These are phyloP conservation scores for Ambrosia trifida DNA, from an alignment of 129 eudicot genomes.

Conservation along the genomic window DNA sequence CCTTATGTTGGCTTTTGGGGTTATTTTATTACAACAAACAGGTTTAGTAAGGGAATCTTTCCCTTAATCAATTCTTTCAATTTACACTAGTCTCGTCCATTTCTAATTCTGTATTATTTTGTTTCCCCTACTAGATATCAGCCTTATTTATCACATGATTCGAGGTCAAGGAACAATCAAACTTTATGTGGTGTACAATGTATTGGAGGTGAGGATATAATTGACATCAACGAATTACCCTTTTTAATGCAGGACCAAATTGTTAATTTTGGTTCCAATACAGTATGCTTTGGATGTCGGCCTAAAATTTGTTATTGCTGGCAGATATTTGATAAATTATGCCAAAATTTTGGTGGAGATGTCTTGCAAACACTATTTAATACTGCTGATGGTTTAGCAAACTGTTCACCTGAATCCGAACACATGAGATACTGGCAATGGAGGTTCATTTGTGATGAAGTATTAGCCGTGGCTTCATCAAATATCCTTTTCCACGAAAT, in stretches of 20 bases:
- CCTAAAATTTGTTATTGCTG: constrained; percentile 18
- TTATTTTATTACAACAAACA: constrained; percentile 72
- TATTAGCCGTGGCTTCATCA: constrained; percentile 68
- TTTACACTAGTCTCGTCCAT: constrained; percentile 12
- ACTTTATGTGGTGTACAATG: constrained; percentile 97
- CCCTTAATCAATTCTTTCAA: constrained; percentile 9
- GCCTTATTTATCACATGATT: constrained; percentile 97
- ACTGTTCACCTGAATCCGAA: constrained; percentile 70
- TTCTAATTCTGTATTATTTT: constrained; percentile 26
- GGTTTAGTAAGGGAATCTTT: constrained; percentile 59
- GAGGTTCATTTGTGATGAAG: constrained; percentile 77
- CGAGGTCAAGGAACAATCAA: constrained; percentile 97
- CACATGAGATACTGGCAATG: constrained; percentile 56
- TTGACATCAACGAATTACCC: constrained; percentile 10
- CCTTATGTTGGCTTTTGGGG: constrained; percentile 66
- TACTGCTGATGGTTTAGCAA: constrained; percentile 79
- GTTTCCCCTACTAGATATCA: constrained; percentile 60
- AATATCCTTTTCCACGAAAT: constrained; percentile 69
- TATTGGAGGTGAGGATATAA: constrained; percentile 73
- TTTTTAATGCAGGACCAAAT: neutral
- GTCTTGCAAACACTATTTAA: constrained; percentile 83
- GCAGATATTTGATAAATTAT: constrained; percentile 94
- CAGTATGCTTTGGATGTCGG: neutral
- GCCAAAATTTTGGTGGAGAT: constrained; percentile 97
- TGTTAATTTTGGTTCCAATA: constrained; percentile 15